Conservation (phyloP, 2,329 filamentous ascomycete species). For the Aspergillus chevalieri region DNA sequence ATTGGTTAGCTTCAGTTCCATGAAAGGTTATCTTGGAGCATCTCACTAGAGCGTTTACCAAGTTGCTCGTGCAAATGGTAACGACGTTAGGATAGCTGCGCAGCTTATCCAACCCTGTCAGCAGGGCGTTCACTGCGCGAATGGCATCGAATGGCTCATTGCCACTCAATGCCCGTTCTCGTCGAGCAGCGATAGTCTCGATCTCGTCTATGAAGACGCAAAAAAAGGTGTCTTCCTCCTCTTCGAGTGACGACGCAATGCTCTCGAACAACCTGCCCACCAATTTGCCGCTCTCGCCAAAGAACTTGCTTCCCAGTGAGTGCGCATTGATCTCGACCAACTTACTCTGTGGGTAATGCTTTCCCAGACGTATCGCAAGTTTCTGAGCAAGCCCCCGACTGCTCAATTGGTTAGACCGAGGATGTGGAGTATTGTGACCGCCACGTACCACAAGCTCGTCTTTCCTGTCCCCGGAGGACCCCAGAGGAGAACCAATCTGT, state of each 20-base stretch:
- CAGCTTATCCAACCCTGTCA: conserved; percentile 44
- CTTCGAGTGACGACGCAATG: conserved; percentile 29
- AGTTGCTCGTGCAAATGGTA: conserved; percentile 47
- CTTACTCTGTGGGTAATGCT: conserved; percentile 33
- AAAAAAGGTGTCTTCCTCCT: conserved; percentile 37
- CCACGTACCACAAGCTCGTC: conserved; percentile 44
- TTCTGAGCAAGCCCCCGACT: conserved; percentile 45
- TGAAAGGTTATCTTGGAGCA: neutral
- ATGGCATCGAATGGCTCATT: conserved; percentile 44
- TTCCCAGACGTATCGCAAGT: conserved; percentile 42
- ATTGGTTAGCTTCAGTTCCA: neutral
- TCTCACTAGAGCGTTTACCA: conserved; percentile 37
- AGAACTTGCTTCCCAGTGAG: conserved; percentile 43
- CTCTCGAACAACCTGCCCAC: conserved; percentile 40
- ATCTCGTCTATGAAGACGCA: conserved; percentile 48
- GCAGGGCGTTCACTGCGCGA: conserved; percentile 46
- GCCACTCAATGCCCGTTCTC: conserved; percentile 33
- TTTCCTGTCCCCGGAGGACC: conserved; percentile 93
- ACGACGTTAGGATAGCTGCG: conserved; percentile 40
- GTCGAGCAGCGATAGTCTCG: conserved; percentile 43
- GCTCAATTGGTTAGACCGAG: neutral
- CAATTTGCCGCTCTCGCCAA: conserved; percentile 43
- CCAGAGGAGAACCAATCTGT: conserved; percentile 68
- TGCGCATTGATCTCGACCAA: conserved; percentile 45
- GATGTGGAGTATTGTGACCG: neutral